Percentiles rank a stretch among this genome's conserved stretches.
phyloP scores from a whole-genome alignment of 1,284 basidiomycete genomes.

The Leccinum subrobustum region DNA sequence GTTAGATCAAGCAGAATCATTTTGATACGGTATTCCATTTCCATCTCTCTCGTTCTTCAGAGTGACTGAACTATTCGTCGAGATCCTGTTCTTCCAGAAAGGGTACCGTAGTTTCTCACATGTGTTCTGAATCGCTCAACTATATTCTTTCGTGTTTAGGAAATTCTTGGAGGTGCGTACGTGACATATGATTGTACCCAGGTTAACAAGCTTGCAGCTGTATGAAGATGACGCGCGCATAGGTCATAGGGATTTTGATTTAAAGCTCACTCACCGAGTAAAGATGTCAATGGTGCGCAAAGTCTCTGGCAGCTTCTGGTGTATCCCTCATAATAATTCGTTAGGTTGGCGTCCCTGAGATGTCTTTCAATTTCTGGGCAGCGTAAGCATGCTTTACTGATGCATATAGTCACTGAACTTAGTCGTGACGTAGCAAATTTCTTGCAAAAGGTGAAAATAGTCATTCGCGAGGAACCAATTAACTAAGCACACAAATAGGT shows the following conservation, averaged over 20 bases:
- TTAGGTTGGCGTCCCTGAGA: conserved; percentile 94
- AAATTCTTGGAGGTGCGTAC: conserved; percentile 66
- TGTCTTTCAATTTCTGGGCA: conserved; percentile 91
- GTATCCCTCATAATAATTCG: conserved; percentile 5
- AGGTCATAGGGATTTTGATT: conserved; percentile 89
- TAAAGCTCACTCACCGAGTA: conserved; percentile 88
- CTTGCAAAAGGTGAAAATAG: conserved; percentile 65
- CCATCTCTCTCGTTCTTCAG: background rate
- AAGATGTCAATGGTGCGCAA: conserved; percentile 95
- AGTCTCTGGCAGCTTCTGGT: background rate
- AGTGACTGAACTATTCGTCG: conserved; percentile 19
- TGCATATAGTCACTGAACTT: conserved; percentile 6
- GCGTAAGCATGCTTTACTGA: conserved; percentile 51
- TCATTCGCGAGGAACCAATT: too few relatives aligned
- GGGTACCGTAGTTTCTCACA: conserved; percentile 50
- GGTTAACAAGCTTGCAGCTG: conserved; percentile 50
- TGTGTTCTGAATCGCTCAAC: conserved; percentile 1
- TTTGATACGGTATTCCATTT: conserved; percentile 69
- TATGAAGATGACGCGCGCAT: conserved; percentile 94
- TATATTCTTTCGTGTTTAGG: conserved; percentile 32
- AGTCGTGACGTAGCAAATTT: conserved; percentile 56
- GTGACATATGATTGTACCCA: background rate
- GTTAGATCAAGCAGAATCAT: conserved; percentile 89
- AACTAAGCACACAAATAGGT: conserved; percentile 44
- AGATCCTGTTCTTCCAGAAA: conserved; percentile 97